Evolutionary conservation across 208 protist genomes (phyloP).

Genomic region (Herpetomonas muscarum): DNA sequence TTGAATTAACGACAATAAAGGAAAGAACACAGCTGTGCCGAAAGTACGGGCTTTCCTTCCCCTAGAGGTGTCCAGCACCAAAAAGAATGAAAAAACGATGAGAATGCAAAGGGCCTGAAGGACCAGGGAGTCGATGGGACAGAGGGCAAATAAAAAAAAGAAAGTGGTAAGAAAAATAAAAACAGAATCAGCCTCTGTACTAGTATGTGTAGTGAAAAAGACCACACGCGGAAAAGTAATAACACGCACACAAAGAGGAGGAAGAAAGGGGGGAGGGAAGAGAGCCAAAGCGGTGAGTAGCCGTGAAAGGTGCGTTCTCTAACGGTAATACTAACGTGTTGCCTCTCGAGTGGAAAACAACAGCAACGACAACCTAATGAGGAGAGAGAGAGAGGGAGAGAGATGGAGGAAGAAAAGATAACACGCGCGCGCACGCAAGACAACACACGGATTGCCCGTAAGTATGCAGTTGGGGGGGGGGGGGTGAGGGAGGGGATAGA

Average conservation of each 20-base stretch:
- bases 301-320: too few species aligned
- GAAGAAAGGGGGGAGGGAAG: not conserved
- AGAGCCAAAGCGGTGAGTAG: not conserved
- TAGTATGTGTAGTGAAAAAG: too few species aligned
- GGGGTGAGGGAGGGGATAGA: too few species aligned
- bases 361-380: too few species aligned
- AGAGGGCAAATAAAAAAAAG: conserved; percentile 14
- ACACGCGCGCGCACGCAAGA: not conserved
- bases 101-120: not conserved
- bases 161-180: conserved; percentile 9
- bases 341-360: too few species aligned
- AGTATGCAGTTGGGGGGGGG: conserved; percentile 4
- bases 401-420: not conserved
- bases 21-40: not conserved
- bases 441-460: not conserved
- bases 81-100: conserved; percentile 13
- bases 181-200: not conserved
- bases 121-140: not conserved
- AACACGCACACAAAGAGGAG: not conserved
- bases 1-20: not conserved
- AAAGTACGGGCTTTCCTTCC: not conserved
- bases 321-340: too few species aligned
- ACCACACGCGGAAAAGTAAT: not conserved
- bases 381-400: not conserved
- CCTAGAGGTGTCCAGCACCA: not conserved